Percentiles rank a stretch among this genome's conserved stretches.
Conservation (phyloP, 2,329 filamentous ascomycete genomes). For the Hyphodiscus sp. region DNA sequence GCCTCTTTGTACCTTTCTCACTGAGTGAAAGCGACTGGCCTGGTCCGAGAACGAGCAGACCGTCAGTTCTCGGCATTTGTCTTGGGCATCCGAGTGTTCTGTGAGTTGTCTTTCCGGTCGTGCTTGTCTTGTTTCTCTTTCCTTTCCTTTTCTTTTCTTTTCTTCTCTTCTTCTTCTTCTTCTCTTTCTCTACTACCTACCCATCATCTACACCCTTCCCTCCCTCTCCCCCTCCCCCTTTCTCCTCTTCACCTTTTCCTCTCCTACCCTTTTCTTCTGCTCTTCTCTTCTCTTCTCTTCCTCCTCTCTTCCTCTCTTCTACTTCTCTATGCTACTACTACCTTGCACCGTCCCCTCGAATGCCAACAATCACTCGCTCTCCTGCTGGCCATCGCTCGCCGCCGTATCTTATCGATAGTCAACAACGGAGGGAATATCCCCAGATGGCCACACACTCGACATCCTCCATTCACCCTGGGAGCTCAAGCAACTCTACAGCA, state of each 20-base stretch:
- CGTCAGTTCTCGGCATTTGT: slow-evolving; percentile 1
- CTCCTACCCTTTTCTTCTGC: slow-evolving; percentile 1
- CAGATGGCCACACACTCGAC: background rate
- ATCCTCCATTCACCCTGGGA: background rate
- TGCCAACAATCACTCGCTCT: background rate
- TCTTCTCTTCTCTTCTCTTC: slow-evolving; percentile 4
- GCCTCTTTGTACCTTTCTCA: background rate
- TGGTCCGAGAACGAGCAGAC: slow-evolving; percentile 13
- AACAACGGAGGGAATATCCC: background rate
- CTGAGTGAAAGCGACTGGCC: background rate
- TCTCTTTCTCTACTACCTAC: slow-evolving; percentile 1
- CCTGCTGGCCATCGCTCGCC: background rate
- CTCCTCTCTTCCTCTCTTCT: background rate
- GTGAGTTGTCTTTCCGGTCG: too few relatives aligned
- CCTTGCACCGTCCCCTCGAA: background rate
- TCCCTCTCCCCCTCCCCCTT: slow-evolving; percentile 2
- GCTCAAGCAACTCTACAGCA: background rate
- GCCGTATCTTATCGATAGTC: background rate
- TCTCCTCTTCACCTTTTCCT: background rate
- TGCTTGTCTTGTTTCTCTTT: too few relatives aligned
- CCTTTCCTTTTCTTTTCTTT: slow-evolving; percentile 1
- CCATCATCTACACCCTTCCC: slow-evolving; percentile 1
- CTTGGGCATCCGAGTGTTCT: too few relatives aligned
- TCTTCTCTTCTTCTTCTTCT: slow-evolving; percentile 2
- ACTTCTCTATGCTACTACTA: too few relatives aligned